phyloP scores from a whole-genome alignment of 2,329 filamentous ascomycete genomes.

The Sphaerostilbella broomeana region DNA sequence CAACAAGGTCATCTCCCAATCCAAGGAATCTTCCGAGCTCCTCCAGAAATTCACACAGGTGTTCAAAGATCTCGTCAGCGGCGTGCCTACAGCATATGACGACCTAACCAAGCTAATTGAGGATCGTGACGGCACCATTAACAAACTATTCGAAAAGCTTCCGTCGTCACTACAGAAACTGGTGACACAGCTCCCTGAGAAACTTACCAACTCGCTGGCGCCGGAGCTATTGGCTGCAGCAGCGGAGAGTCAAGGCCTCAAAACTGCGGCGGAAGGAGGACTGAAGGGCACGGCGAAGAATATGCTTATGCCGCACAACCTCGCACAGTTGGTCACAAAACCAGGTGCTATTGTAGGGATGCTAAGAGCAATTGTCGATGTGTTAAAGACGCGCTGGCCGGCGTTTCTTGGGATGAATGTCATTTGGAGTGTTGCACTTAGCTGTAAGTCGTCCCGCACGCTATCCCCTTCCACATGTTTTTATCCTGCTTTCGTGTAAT shows the following conservation, averaged over 20 bases:
- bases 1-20: slow-evolving; percentile 78
- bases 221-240: slow-evolving; percentile 78
- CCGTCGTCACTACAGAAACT: slow-evolving; percentile 78
- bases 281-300: slow-evolving; percentile 59
- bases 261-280: slow-evolving; percentile 48
- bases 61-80: slow-evolving; percentile 86
- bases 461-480: not conserved
- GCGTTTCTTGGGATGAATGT: slow-evolving; percentile 88
- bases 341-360: slow-evolving; percentile 80
- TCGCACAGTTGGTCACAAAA: slow-evolving; percentile 77
- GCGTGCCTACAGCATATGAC: slow-evolving; percentile 85
- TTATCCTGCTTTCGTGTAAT: not conserved
- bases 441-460: slow-evolving; percentile 51
- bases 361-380: slow-evolving; percentile 84
- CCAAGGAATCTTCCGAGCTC: slow-evolving; percentile 75
- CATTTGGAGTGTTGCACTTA: slow-evolving; percentile 81
- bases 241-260: slow-evolving; percentile 64
- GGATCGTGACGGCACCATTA: slow-evolving; percentile 55
- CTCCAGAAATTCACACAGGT: slow-evolving; percentile 80
- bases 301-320: slow-evolving; percentile 61
- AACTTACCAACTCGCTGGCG: slow-evolving; percentile 67
- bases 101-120: slow-evolving; percentile 66
- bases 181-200: slow-evolving; percentile 75
- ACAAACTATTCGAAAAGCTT: slow-evolving; percentile 57
- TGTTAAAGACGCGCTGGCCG: slow-evolving; percentile 80